Percentiles rank a stretch among this genome's conserved stretches.
phyloP scores from a whole-genome alignment of 129 eudicot species.

The Kitagawia praeruptora region DNA sequence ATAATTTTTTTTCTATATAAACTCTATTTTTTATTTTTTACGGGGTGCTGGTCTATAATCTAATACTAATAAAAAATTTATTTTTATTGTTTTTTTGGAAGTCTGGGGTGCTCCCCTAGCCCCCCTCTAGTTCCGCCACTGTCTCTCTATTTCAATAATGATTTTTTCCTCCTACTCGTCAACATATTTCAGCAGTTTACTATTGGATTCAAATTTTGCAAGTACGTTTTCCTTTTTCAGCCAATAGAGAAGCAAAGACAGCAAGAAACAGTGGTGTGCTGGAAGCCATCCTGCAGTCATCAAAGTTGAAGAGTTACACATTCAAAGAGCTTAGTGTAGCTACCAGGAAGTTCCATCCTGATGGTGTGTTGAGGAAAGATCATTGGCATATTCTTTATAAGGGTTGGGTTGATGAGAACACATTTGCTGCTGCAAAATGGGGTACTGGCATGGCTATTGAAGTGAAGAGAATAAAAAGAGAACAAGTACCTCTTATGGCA shows the following conservation, averaged over 20 bases:
- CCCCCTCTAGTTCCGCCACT: too few relatives aligned
- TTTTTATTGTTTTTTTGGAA: too few relatives aligned
- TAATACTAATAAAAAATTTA: too few relatives aligned
- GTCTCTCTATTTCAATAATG: too few relatives aligned
- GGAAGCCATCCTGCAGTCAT: background rate
- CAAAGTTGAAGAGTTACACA: background rate
- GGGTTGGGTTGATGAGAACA: background rate
- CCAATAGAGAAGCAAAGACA: background rate
- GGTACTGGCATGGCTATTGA: background rate
- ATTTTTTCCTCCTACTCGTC: too few relatives aligned
- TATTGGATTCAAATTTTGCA: too few relatives aligned
- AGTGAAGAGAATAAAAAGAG: background rate
- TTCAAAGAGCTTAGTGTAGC: background rate
- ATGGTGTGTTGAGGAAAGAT: background rate
- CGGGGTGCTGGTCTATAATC: too few relatives aligned
- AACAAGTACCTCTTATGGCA: too few relatives aligned
- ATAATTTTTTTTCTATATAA: too few relatives aligned
- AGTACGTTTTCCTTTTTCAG: background rate
- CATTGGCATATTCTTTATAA: background rate
- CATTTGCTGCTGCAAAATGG: background rate
- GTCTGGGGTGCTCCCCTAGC: too few relatives aligned
- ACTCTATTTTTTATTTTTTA: too few relatives aligned
- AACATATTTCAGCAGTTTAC: too few relatives aligned
- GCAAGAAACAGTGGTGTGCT: background rate
- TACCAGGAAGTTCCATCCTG: background rate